A percentile compares a stretch with the other conserved stretches of the same genome.
phyloP scores from a whole-genome alignment of 2,329 filamentous ascomycete species.

The Fusarium palustre region DNA sequence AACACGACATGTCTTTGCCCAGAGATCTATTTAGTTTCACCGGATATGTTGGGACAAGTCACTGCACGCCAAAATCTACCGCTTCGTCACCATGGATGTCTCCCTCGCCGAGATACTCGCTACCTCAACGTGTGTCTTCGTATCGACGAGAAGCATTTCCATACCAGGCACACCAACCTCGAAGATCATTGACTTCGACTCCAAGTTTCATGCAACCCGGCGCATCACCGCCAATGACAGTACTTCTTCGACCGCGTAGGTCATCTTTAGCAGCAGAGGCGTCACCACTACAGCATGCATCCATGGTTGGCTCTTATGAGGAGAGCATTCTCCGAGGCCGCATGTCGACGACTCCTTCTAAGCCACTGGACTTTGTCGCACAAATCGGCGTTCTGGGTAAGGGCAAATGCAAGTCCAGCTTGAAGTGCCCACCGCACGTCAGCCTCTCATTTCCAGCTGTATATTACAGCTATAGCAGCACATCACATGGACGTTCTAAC shows the following conservation, averaged over 20 bases:
- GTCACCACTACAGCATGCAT: slow-evolving; percentile 86
- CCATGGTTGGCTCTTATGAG: slow-evolving; percentile 98
- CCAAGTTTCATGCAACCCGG: slow-evolving; percentile 54
- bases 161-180: slow-evolving; percentile 83
- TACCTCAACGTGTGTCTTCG: slow-evolving; percentile 46
- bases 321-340: slow-evolving; percentile 94
- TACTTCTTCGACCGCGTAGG: slow-evolving; percentile 66
- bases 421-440: slow-evolving; percentile 90
- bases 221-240: slow-evolving; percentile 63
- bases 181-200: slow-evolving; percentile 77
- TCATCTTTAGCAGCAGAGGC: slow-evolving; percentile 80
- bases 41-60: slow-evolving; percentile 60
- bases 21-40: slow-evolving; percentile 64
- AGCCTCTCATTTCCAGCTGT: slow-evolving; percentile 92
- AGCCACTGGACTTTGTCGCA: slow-evolving; percentile 90
- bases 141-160: slow-evolving; percentile 71
- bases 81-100: slow-evolving; percentile 59
- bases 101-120: slow-evolving; percentile 52
- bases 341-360: slow-evolving; percentile 96
- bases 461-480: slow-evolving; percentile 90
- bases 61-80: slow-evolving; percentile 79
- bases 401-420: slow-evolving; percentile 85
- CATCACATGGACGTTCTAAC: slow-evolving; percentile 70
- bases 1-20: slow-evolving; percentile 68
- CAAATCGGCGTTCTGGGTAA: slow-evolving; percentile 94